A percentile compares a stretch with the other conserved stretches of the same genome.
Conservation (phyloP, 148 eudicot species). For the Arctostaphylos glauca region DNA sequence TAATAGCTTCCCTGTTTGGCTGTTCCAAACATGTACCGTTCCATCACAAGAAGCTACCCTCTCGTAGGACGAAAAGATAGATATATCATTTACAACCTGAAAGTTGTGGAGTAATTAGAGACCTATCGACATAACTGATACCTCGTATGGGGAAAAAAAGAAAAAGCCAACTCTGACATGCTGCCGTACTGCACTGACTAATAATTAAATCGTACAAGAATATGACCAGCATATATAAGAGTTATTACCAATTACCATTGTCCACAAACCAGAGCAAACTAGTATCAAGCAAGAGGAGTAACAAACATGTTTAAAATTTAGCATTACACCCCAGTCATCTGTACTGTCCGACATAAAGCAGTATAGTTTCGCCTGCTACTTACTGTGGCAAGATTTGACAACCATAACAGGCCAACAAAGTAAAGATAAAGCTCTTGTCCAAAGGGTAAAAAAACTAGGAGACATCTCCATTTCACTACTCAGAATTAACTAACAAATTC, state of each 20-base stretch:
- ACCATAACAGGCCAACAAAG: background rate
- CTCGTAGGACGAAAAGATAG: slow-evolving; percentile 56
- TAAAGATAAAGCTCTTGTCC: background rate
- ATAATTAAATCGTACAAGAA: background rate
- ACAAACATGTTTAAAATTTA: background rate
- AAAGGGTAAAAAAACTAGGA: background rate
- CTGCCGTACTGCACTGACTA: background rate
- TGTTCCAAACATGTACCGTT: slow-evolving; percentile 89
- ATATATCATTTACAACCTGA: slow-evolving; percentile 90
- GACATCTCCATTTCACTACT: background rate
- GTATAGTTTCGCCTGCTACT: background rate
- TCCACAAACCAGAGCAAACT: background rate
- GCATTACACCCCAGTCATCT: background rate
- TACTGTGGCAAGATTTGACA: background rate
- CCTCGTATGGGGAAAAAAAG: background rate
- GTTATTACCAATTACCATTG: background rate
- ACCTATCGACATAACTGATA: background rate
- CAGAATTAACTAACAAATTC: background rate
- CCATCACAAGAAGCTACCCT: slow-evolving; percentile 99
- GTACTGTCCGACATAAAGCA: background rate
- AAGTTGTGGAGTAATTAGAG: slow-evolving; percentile 18
- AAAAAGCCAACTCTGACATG: background rate
- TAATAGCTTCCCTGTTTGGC: slow-evolving; percentile 77
- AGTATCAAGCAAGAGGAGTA: background rate
- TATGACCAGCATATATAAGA: background rate